Conservation (phyloP, 345 rosid species). For the Populus deltoides region DNA sequence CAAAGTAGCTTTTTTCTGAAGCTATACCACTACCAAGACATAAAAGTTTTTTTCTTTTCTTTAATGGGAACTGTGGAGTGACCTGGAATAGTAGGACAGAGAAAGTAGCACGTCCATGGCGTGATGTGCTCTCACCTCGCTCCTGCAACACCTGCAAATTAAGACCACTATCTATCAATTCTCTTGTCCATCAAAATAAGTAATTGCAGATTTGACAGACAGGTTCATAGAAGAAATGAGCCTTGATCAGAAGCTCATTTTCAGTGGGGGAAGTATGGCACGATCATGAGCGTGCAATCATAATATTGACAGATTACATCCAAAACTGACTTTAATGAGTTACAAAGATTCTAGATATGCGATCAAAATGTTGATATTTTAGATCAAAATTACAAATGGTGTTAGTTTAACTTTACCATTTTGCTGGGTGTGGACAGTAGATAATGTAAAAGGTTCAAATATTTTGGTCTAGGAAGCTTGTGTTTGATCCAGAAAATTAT, state of each 20-base stretch:
- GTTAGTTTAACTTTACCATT: neutral
- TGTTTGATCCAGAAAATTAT: slow-evolving; percentile 2
- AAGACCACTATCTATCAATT: slow-evolving; percentile 12
- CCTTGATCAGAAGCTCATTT: slow-evolving; percentile 1
- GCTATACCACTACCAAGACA: neutral
- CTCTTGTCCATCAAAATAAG: slow-evolving; percentile 13
- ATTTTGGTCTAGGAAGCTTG: slow-evolving; percentile 16
- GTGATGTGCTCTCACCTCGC: slow-evolving; percentile 97
- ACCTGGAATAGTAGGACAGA: slow-evolving; percentile 99
- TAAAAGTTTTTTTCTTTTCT: neutral
- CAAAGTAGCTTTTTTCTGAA: neutral
- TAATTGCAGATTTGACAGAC: slow-evolving; percentile 5
- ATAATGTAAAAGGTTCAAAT: slow-evolving; percentile 6
- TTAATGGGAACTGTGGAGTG: slow-evolving; percentile 9
- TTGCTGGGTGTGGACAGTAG: neutral
- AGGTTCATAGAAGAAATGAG: neutral
- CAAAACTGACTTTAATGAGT: neutral
- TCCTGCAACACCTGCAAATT: slow-evolving; percentile 87
- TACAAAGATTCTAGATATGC: neutral
- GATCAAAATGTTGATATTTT: neutral
- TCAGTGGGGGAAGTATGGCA: neutral
- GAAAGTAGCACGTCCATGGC: slow-evolving; percentile 99
- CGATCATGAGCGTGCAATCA: neutral
- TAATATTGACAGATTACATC: neutral
- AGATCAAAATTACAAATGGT: neutral